Conservation (phyloP, 23 red algal genomes). For the Cyanidium caldarium region DNA sequence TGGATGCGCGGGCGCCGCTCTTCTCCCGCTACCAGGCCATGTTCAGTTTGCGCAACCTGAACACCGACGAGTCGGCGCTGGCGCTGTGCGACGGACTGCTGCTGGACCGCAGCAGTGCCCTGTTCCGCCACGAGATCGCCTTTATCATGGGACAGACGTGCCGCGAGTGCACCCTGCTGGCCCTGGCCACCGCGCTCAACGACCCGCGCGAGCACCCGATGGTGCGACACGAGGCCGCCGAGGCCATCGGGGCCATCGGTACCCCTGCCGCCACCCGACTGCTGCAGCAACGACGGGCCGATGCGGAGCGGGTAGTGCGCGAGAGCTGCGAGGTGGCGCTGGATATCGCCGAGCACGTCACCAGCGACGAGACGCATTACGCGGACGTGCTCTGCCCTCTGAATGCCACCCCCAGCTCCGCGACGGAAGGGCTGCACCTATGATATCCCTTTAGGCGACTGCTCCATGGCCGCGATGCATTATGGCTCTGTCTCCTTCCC, state of each 20-base stretch:
- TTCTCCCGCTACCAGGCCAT: constrained; percentile 55
- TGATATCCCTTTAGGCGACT: background rate
- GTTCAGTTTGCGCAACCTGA: constrained; percentile 54
- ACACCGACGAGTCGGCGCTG: constrained; percentile 28
- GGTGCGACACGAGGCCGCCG: constrained; percentile 97
- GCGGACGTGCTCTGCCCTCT: background rate
- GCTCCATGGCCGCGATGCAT: background rate
- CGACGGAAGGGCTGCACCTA: background rate
- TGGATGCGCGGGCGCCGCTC: constrained; percentile 18
- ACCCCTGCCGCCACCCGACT: constrained; percentile 9
- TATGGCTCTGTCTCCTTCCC: too few species aligned
- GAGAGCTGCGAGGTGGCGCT: constrained; percentile 91
- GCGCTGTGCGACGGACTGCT: constrained; percentile 42
- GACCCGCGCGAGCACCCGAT: constrained; percentile 52
- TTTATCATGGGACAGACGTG: constrained; percentile 85
- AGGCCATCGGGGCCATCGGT: constrained; percentile 77
- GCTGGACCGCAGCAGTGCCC: constrained; percentile 30
- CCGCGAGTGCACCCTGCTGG: constrained; percentile 14
- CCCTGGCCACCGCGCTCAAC: constrained; percentile 28
- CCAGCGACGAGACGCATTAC: constrained; percentile 1
- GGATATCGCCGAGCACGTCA: constrained; percentile 69
- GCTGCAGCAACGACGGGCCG: constrained; percentile 21
- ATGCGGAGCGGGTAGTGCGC: constrained; percentile 67
- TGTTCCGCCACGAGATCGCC: constrained; percentile 84
- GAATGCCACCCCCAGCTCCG: background rate